Evolutionary conservation across 2,329 filamentous ascomycete genomes (phyloP).

Genomic region (Nothophaeocryptopus gaeumannii): DNA sequence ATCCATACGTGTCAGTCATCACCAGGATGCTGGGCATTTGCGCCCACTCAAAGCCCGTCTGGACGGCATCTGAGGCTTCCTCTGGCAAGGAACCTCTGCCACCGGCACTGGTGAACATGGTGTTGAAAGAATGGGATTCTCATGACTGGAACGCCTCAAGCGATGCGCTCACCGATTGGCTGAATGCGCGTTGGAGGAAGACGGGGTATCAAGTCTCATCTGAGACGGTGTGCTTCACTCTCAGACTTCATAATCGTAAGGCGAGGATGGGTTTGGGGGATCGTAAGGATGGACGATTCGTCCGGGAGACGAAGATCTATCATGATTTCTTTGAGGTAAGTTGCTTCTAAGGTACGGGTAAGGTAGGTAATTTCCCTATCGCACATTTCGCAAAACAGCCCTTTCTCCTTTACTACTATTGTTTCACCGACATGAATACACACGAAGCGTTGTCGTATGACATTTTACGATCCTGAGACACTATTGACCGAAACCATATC

Average conservation of each 20-base stretch:
- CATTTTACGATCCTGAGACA: too few species aligned
- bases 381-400: too few species aligned
- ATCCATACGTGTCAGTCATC: too few species aligned
- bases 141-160: slow-evolving; percentile 23
- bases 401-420: too few species aligned
- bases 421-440: too few species aligned
- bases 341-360: background rate
- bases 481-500: too few species aligned
- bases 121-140: slow-evolving; percentile 23
- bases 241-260: slow-evolving; percentile 19
- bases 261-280: slow-evolving; percentile 24
- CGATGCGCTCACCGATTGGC: slow-evolving; percentile 30
- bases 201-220: slow-evolving; percentile 23
- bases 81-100: slow-evolving; percentile 14
- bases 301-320: background rate
- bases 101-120: slow-evolving; percentile 18
- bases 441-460: too few species aligned
- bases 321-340: slow-evolving; percentile 1
- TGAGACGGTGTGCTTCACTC: slow-evolving; percentile 26
- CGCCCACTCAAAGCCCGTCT: background rate
- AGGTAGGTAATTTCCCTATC: too few species aligned
- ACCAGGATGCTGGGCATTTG: too few species aligned
- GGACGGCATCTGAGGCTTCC: slow-evolving; percentile 10
- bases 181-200: slow-evolving; percentile 31
- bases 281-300: slow-evolving; percentile 15